Evolutionary conservation across 2,329 filamentous ascomycete species (phyloP).

Genomic region (Aspergillus vadensis): DNA sequence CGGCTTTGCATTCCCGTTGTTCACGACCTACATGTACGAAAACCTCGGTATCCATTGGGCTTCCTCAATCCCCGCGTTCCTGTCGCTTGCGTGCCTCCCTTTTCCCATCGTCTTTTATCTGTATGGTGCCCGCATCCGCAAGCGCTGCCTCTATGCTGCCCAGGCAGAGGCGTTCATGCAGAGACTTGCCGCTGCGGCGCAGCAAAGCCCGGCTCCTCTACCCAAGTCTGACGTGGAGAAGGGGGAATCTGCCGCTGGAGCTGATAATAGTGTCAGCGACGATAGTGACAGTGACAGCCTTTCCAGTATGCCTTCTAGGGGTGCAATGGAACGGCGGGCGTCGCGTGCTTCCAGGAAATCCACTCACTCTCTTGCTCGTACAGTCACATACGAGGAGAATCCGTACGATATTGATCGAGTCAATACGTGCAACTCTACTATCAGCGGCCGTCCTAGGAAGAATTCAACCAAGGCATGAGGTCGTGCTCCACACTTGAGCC

Average conservation of each 20-base stretch:
- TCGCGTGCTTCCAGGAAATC: conserved; percentile 21
- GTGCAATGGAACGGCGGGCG: conserved; percentile 17
- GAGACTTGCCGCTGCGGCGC: conserved; percentile 33
- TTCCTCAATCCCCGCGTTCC: conserved; percentile 48
- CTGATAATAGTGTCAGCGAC: neutral
- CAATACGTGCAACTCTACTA: conserved; percentile 42
- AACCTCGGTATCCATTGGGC: conserved; percentile 54
- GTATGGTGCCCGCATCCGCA: conserved; percentile 42
- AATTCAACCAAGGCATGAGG: neutral
- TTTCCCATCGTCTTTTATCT: conserved; percentile 50
- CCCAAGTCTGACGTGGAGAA: conserved; percentile 23
- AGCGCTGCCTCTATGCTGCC: conserved; percentile 46
- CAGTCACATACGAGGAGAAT: conserved; percentile 46
- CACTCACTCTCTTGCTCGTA: conserved; percentile 22
- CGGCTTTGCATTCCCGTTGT: conserved; percentile 52
- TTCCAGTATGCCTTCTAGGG: conserved; percentile 14
- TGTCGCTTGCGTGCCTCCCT: conserved; percentile 48
- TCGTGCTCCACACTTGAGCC: neutral
- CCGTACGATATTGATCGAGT: conserved; percentile 50
- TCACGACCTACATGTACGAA: conserved; percentile 49
- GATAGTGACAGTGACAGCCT: conserved; percentile 20
- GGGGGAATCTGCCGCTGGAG: neutral
- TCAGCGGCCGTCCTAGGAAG: conserved; percentile 5
- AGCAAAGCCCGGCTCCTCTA: conserved; percentile 16
- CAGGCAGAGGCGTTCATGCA: conserved; percentile 41